Percentiles rank a stretch among this genome's conserved stretches.
Evolutionary conservation across 2,329 filamentous ascomycete genomes (phyloP).

Genomic region (Microcyclospora pomicola): DNA sequence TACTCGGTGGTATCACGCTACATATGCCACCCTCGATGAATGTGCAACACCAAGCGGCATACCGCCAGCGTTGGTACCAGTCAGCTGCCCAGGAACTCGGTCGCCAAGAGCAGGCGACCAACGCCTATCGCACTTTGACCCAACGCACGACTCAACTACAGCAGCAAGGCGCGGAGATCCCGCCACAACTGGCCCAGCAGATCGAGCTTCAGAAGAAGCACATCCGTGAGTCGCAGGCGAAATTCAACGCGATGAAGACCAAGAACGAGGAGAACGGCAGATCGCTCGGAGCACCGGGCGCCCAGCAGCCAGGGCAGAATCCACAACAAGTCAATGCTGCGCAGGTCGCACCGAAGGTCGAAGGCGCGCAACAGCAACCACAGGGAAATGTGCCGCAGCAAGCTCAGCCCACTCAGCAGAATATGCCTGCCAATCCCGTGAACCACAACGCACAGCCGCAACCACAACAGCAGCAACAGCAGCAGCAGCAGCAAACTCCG

Average conservation of each 20-base stretch:
- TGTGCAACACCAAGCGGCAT: not conserved
- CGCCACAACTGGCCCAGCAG: not conserved
- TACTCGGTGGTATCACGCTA: not conserved
- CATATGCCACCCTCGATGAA: not conserved
- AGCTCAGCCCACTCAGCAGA: not conserved
- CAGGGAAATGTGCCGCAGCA: constrained; percentile 3
- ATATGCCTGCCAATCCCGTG: not conserved
- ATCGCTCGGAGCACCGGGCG: not conserved
- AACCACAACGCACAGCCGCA: constrained; percentile 1
- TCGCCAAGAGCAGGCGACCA: not conserved
- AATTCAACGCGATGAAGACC: not conserved
- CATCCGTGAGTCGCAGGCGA: not conserved
- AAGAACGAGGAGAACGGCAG: not conserved
- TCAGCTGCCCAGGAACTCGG: not conserved
- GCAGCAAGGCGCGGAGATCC: not conserved
- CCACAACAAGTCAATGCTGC: not conserved
- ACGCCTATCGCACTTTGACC: not conserved
- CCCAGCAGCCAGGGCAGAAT: not conserved
- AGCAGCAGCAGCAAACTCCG: not conserved
- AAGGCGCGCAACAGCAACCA: not conserved
- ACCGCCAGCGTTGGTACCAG: not conserved
- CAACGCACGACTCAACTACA: not conserved
- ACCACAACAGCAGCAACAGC: constrained; percentile 1
- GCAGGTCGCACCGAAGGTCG: not conserved
- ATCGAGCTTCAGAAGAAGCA: not conserved